These are phyloP conservation scores for Penicillium turbatum DNA, from an alignment of 495 filamentous ascomycete genomes.

Conservation along the genomic window DNA sequence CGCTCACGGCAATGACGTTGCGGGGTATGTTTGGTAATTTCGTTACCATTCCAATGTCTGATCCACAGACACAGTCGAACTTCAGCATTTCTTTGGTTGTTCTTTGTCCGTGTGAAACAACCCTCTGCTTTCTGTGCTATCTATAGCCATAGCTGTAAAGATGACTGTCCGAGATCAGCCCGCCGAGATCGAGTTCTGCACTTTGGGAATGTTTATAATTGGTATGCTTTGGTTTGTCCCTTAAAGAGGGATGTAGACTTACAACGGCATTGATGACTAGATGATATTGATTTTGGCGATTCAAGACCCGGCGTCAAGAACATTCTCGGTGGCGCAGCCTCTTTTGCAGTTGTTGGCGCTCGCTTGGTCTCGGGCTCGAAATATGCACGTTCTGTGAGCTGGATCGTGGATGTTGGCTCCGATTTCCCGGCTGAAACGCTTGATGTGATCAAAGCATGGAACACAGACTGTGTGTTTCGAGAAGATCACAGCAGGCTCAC, in stretches of 20 bases:
- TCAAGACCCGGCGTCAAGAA: slow-evolving; percentile 56
- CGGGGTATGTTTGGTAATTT: slow-evolving; percentile 18
- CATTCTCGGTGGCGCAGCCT: slow-evolving; percentile 79
- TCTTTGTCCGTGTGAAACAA: slow-evolving; percentile 6
- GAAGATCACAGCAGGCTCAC: slow-evolving; percentile 64
- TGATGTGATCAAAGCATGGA: slow-evolving; percentile 61
- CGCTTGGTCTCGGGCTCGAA: slow-evolving; percentile 66
- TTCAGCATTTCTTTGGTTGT: background rate
- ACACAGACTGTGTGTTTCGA: slow-evolving; percentile 65
- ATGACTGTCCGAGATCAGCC: background rate
- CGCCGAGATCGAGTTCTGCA: slow-evolving; percentile 67
- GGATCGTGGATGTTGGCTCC: slow-evolving; percentile 84
- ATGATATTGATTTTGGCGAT: slow-evolving; percentile 78
- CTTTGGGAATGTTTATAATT: slow-evolving; percentile 94
- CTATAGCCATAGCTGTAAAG: slow-evolving; percentile 15
- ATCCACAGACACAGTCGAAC: background rate
- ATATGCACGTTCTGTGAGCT: slow-evolving; percentile 60
- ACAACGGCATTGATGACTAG: slow-evolving; percentile 42
- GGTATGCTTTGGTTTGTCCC: slow-evolving; percentile 49
- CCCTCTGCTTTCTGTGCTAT: slow-evolving; percentile 1
- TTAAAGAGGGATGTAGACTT: slow-evolving; percentile 15
- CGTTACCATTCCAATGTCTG: slow-evolving; percentile 12
- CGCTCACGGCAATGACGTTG: slow-evolving; percentile 10
- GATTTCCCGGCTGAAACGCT: slow-evolving; percentile 74
- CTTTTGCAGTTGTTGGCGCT: slow-evolving; percentile 82